Conservation (phyloP, 371 early-diverging fungal genomes). For the Syncephalastrum contaminatum region DNA sequence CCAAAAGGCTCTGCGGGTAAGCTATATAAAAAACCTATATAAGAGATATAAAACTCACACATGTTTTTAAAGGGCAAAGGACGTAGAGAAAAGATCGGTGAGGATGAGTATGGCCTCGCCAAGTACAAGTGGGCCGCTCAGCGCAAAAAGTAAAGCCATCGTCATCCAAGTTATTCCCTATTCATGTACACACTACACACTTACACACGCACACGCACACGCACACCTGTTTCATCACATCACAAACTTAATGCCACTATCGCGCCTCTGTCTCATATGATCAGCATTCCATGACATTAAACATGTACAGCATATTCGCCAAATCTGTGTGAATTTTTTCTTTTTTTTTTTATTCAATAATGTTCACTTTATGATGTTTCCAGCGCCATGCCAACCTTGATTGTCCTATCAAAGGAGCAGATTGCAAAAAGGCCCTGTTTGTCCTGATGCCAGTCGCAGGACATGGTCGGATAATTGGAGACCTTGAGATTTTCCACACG, state of each 20-base stretch:
- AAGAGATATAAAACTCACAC: background rate
- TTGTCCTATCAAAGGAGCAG: conserved; percentile 51
- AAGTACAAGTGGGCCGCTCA: conserved; percentile 92
- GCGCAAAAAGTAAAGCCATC: conserved; percentile 68
- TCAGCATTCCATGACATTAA: too few species aligned
- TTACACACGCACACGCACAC: too few species aligned
- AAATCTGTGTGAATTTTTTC: too few species aligned
- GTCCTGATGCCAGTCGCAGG: conserved; percentile 53
- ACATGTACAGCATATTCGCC: too few species aligned
- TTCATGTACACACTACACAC: background rate
- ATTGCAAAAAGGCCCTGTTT: conserved; percentile 53
- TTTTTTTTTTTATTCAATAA: too few species aligned
- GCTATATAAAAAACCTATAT: conserved; percentile 1
- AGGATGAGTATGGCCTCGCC: conserved; percentile 75
- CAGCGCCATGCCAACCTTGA: conserved; percentile 46
- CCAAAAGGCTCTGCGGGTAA: conserved; percentile 77
- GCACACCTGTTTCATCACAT: too few species aligned
- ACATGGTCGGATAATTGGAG: conserved; percentile 44
- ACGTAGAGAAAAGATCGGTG: conserved; percentile 83
- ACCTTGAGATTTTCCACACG: conserved; percentile 6
- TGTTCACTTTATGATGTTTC: conserved; percentile 6
- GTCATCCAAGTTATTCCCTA: background rate
- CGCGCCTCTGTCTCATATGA: too few species aligned
- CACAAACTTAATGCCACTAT: too few species aligned
- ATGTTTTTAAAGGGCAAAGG: conserved; percentile 53